Percentiles rank a stretch among this genome's conserved stretches.
These are phyloP conservation scores for Psilocybe subaeruginosa DNA, from an alignment of 768 basidiomycete species.

Conservation along the genomic window DNA sequence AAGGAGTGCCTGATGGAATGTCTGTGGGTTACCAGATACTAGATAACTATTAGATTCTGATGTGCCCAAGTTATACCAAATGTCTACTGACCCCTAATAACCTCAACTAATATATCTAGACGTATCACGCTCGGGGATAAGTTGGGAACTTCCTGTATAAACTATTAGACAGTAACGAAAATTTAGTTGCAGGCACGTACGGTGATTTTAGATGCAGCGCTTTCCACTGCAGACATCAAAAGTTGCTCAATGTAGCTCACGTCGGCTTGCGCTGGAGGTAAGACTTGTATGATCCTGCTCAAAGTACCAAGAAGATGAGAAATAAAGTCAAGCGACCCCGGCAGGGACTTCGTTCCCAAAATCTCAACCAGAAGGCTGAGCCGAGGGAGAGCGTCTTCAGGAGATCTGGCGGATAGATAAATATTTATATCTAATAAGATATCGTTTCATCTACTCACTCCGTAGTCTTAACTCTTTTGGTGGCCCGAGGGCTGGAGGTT, in stretches of 20 bases:
- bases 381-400: conserved; percentile 45
- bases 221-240: conserved; percentile 81
- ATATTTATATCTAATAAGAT: not conserved
- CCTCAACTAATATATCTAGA: conserved; percentile 84
- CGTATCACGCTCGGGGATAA: conserved; percentile 63
- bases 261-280: conserved; percentile 60
- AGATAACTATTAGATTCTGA: conserved; percentile 5
- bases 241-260: conserved; percentile 82
- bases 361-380: conserved; percentile 71
- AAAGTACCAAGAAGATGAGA: conserved; percentile 74
- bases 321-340: conserved; percentile 74
- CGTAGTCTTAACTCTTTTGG: conserved; percentile 67
- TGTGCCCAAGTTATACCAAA: not conserved
- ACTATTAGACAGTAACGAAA: not conserved
- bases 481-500: conserved; percentile 48
- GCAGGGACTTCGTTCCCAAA: conserved; percentile 62
- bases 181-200: conserved; percentile 37
- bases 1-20: conserved; percentile 89
- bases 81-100: conserved; percentile 68
- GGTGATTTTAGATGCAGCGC: conserved; percentile 54
- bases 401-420: conserved; percentile 24
- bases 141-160: conserved; percentile 53
- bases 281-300: conserved; percentile 61
- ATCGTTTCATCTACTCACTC: conserved; percentile 40
- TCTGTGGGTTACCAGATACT: conserved; percentile 93